Evolutionary conservation across 345 rosid genomes (phyloP).

Genomic region (Mangifera indica): DNA sequence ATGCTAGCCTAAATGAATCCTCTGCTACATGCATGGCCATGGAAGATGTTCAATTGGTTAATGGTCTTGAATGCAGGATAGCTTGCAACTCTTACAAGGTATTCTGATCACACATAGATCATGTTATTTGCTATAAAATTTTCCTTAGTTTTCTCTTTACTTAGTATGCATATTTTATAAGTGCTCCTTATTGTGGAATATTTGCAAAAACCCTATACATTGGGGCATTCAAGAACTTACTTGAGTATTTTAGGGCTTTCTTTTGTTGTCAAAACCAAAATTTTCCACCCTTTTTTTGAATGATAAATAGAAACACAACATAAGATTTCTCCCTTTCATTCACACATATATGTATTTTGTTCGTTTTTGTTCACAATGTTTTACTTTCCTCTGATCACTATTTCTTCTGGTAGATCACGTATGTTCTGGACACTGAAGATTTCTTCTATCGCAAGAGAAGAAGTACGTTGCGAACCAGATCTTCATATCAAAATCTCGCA

Average conservation of each 20-base stretch:
- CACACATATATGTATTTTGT: neutral
- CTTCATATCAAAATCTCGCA: slow-evolving; percentile 20
- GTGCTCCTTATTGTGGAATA: neutral
- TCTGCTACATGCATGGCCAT: slow-evolving; percentile 62
- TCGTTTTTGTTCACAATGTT: neutral
- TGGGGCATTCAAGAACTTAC: neutral
- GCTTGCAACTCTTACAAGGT: slow-evolving; percentile 89
- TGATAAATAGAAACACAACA: neutral
- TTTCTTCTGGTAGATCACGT: slow-evolving; percentile 32
- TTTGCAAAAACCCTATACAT: neutral
- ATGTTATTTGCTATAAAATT: neutral
- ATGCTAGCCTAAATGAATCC: slow-evolving; percentile 58
- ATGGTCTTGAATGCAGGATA: slow-evolving; percentile 94
- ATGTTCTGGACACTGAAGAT: slow-evolving; percentile 63
- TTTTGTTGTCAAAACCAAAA: neutral
- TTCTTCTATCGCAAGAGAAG: slow-evolving; percentile 45
- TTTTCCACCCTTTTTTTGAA: neutral
- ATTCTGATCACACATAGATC: slow-evolving; percentile 3
- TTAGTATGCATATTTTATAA: neutral
- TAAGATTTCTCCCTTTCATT: neutral
- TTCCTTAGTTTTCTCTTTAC: neutral
- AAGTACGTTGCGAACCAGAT: slow-evolving; percentile 3
- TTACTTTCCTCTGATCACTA: neutral
- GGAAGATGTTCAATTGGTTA: slow-evolving; percentile 71
- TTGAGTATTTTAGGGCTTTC: neutral